Evolutionary conservation across 345 rosid genomes (phyloP).

Genomic region (Fremontodendron californicum): DNA sequence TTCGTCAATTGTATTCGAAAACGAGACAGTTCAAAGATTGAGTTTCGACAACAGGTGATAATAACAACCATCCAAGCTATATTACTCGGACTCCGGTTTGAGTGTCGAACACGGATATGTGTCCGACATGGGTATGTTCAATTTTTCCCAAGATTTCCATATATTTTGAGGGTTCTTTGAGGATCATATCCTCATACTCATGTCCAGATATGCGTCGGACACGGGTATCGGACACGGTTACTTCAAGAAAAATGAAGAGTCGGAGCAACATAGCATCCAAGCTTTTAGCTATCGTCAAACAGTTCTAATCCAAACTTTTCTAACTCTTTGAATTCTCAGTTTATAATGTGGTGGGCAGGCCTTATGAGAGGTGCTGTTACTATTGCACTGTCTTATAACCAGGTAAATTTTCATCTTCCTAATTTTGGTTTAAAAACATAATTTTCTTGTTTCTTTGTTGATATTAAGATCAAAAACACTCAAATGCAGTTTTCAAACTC

Average conservation of each 20-base stretch:
- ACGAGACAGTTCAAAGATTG: conserved; percentile 29
- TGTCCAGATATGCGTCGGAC: no score
- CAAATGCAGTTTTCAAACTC: conserved; percentile 43
- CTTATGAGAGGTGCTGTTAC: conserved; percentile 79
- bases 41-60: conserved; percentile 51
- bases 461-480: not conserved
- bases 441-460: conserved; percentile 1
- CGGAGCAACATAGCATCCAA: no score
- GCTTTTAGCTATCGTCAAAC: not conserved
- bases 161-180: no score
- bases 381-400: conserved; percentile 54
- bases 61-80: not conserved
- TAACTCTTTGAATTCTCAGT: conserved; percentile 37
- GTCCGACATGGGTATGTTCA: no score
- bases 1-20: conserved; percentile 36
- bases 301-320: conserved; percentile 7
- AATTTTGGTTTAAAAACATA: not conserved
- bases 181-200: no score
- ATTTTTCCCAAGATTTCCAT: no score
- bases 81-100: no score
- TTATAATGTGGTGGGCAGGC: conserved; percentile 82
- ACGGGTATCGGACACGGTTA: no score
- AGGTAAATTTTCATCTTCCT: conserved; percentile 27
- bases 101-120: no score
- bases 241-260: no score